Percentiles rank a stretch among this genome's conserved stretches.
phyloP scores from a whole-genome alignment of 768 basidiomycete genomes.

The Termitomyces sp. region DNA sequence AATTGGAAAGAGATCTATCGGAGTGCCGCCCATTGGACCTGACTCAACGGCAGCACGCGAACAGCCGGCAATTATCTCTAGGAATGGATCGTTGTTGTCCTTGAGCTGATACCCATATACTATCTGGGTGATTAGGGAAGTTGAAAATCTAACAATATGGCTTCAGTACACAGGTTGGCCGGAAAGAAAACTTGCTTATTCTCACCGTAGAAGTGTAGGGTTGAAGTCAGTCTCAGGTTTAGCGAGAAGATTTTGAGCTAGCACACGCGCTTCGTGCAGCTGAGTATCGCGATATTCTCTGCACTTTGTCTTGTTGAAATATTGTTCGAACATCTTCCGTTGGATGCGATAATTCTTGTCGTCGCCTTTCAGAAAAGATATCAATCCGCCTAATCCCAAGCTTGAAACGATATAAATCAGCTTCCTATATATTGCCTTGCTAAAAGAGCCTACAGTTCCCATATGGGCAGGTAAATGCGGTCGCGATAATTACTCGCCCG shows the following conservation, averaged over 20 bases:
- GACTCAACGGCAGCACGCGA: conserved; percentile 4
- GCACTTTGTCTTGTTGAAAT: conserved; percentile 16
- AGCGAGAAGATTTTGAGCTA: conserved; percentile 23
- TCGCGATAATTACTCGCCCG: background rate
- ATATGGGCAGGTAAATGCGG: background rate
- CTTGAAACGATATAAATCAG: background rate
- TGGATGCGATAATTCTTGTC: conserved; percentile 18
- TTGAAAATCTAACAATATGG: conserved; percentile 14
- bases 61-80: conserved; percentile 12
- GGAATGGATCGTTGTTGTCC: conserved; percentile 17
- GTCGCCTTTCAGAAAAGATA: conserved; percentile 12
- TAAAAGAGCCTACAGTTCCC: background rate
- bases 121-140: conserved; percentile 16
- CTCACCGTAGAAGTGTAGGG: background rate
- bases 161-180: background rate
- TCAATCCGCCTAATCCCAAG: background rate
- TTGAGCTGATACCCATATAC: conserved; percentile 19
- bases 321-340: conserved; percentile 15
- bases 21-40: conserved; percentile 14
- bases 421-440: background rate
- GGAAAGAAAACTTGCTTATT: background rate
- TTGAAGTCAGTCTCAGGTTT: conserved; percentile 13
- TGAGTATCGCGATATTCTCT: conserved; percentile 19
- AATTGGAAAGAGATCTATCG: conserved; percentile 20
- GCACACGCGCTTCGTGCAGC: conserved; percentile 23